A percentile compares a stretch with the other conserved stretches of the same genome.
These are phyloP conservation scores for Coccomyxa sp. DNA, from an alignment of 139 green algal genomes.

Conservation along the genomic window DNA sequence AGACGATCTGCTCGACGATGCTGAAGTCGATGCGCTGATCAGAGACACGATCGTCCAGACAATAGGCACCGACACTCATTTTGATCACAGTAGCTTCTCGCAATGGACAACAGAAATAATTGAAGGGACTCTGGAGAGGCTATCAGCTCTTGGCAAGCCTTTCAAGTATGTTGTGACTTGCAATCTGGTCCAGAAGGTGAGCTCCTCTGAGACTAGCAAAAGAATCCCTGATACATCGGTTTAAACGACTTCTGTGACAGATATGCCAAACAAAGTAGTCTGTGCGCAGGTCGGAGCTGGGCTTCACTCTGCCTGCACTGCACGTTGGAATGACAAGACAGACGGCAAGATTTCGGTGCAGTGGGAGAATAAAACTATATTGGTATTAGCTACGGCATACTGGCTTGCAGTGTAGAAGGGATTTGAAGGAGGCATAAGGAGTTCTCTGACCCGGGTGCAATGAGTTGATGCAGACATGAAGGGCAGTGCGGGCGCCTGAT, in stretches of 20 bases:
- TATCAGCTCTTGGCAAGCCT: conserved; percentile 70
- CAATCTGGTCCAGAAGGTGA: conserved; percentile 6
- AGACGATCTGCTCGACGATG: conserved; percentile 80
- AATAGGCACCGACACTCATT: conserved; percentile 45
- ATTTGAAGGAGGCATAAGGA: too few species aligned
- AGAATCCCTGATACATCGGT: too few species aligned
- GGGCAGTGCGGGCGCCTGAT: too few species aligned
- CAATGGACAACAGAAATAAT: conserved; percentile 69
- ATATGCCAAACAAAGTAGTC: neutral
- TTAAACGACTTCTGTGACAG: too few species aligned
- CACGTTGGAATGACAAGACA: conserved; percentile 80
- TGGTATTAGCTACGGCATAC: conserved; percentile 76
- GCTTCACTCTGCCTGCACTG: conserved; percentile 69
- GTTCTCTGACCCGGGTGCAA: too few species aligned
- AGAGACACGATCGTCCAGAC: conserved; percentile 19
- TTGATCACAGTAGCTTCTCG: conserved; percentile 66
- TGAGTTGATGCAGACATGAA: too few species aligned
- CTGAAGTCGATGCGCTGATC: conserved; percentile 79
- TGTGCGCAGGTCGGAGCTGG: conserved; percentile 35
- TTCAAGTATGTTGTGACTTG: conserved; percentile 69
- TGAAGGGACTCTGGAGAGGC: conserved; percentile 73
- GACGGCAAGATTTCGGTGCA: conserved; percentile 81
- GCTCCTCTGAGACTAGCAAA: too few species aligned
- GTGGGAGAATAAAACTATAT: conserved; percentile 78
- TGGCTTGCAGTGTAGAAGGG: conserved; percentile 44